phyloP scores from a whole-genome alignment of 306 rosid genomes.

The Oemleria cerasiformis region DNA sequence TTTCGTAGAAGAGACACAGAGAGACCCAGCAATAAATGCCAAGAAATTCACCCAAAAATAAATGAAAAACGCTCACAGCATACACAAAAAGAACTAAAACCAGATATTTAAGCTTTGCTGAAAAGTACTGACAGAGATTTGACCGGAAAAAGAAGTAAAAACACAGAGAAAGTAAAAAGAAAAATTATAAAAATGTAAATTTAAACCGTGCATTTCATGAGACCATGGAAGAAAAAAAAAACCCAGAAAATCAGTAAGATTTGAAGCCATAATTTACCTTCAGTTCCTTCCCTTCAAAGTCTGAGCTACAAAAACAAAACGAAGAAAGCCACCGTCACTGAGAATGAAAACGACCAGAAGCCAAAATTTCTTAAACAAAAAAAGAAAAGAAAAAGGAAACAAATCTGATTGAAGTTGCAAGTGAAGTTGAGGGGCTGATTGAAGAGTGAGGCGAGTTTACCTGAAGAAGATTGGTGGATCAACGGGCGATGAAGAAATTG shows the following conservation, averaged over 20 bases:
- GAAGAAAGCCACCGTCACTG: slow-evolving; percentile 14
- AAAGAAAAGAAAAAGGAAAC: slow-evolving; percentile 6
- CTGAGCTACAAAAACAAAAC: slow-evolving; percentile 8
- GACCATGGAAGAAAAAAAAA: not conserved
- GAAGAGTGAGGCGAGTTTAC: slow-evolving; percentile 28
- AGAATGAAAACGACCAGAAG: slow-evolving; percentile 10
- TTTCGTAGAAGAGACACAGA: not conserved
- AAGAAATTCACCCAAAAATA: slow-evolving; percentile 1
- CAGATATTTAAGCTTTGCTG: not conserved
- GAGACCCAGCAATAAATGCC: not conserved
- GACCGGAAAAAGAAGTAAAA: not conserved
- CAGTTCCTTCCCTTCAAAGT: slow-evolving; percentile 21
- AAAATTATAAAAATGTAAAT: not conserved
- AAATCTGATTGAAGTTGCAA: slow-evolving; percentile 24
- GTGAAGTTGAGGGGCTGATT: slow-evolving; percentile 20
- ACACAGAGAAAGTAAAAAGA: not conserved
- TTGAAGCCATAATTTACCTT: not conserved
- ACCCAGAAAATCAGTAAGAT: slow-evolving; percentile 1
- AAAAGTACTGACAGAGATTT: not conserved
- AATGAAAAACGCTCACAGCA: not conserved
- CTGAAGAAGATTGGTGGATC: slow-evolving; percentile 43
- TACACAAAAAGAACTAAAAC: not conserved
- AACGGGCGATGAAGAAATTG: slow-evolving; percentile 28
- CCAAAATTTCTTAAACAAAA: not conserved
- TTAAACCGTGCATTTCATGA: slow-evolving; percentile 2